A percentile compares a stretch with the other conserved stretches of the same genome.
Evolutionary conservation across 352 stramenopile genomes (phyloP).

Genomic region (Thraustochytrium sp.): DNA sequence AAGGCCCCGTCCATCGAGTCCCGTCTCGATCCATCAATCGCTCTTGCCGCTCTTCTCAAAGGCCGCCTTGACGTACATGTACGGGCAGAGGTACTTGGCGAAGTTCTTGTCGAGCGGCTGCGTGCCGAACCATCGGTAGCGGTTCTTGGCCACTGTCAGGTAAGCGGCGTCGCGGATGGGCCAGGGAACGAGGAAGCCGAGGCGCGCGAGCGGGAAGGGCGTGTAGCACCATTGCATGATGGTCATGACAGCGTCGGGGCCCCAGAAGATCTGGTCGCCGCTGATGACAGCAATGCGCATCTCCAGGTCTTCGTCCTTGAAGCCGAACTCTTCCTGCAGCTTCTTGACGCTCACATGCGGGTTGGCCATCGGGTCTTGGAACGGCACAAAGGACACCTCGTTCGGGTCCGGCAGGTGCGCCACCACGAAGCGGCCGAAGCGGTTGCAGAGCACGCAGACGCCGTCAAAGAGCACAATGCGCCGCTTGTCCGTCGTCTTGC

Average conservation of each 20-base stretch:
- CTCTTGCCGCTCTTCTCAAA: neutral
- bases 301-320: neutral
- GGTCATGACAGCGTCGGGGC: neutral
- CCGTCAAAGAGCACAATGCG: conserved; percentile 33
- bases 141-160: conserved; percentile 16
- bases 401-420: neutral
- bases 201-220: neutral
- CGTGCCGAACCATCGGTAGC: conserved; percentile 28
- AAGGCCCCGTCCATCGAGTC: too few species aligned
- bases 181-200: neutral
- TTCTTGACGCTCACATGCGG: neutral
- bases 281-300: neutral
- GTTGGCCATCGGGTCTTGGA: conserved; percentile 22
- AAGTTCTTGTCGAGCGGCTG: conserved; percentile 6
- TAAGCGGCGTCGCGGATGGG: conserved; percentile 19
- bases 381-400: conserved; percentile 16
- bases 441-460: conserved; percentile 25
- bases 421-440: conserved; percentile 3
- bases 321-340: conserved; percentile 16
- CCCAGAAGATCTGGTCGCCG: neutral
- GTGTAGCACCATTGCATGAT: conserved; percentile 22
- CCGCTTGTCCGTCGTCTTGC: conserved; percentile 14
- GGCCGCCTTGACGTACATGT: neutral
- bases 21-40: neutral
- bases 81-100: neutral